Conservation (phyloP, 2,329 filamentous ascomycete species). For the Phialophora tarda region DNA sequence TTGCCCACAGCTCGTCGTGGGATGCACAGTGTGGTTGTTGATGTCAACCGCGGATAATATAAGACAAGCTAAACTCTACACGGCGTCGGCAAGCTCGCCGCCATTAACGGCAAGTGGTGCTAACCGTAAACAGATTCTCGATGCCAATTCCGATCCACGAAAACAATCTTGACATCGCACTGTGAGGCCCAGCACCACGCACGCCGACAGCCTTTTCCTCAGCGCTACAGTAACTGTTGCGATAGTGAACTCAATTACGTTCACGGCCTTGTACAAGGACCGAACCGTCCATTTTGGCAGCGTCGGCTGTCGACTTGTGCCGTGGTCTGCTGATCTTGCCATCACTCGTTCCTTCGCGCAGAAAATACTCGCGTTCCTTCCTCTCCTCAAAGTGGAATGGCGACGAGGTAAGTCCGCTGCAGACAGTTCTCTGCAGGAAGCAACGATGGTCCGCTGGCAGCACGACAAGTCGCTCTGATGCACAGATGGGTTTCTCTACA, state of each 20-base stretch:
- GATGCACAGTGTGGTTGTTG: background rate
- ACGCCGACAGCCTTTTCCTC: background rate
- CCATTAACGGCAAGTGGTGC: background rate
- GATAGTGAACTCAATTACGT: background rate
- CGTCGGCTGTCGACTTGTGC: background rate
- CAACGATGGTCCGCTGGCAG: background rate
- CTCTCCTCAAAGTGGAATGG: background rate
- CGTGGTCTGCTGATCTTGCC: background rate
- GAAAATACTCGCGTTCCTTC: background rate
- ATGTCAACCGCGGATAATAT: background rate
- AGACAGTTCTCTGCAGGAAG: background rate
- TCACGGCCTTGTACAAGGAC: background rate
- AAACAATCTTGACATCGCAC: background rate
- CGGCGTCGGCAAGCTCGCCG: background rate
- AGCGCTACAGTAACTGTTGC: background rate
- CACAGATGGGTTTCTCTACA: background rate
- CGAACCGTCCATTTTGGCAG: background rate
- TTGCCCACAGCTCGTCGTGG: background rate
- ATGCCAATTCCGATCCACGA: background rate
- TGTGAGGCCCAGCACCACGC: background rate
- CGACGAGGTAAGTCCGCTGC: background rate
- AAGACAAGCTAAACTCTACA: background rate
- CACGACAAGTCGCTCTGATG: background rate
- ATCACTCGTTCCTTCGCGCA: background rate
- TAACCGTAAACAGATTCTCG: constrained; percentile 3